Percentiles rank a stretch among this genome's conserved stretches.
These are phyloP conservation scores for Talaromyces proteolyticus DNA, from an alignment of 495 filamentous ascomycete genomes.

Conservation along the genomic window DNA sequence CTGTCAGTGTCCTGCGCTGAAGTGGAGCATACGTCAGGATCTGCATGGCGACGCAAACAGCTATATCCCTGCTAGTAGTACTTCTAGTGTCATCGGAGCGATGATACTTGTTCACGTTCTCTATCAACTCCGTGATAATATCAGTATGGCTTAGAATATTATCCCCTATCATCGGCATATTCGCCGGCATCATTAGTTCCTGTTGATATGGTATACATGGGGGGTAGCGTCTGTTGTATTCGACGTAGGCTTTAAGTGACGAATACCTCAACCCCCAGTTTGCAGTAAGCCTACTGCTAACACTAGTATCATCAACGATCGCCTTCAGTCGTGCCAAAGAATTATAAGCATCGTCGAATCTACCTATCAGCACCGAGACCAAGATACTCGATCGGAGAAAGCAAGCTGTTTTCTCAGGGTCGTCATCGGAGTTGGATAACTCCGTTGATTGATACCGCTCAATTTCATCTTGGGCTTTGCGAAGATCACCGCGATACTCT, in stretches of 20 bases:
- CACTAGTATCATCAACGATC: conserved; percentile 5
- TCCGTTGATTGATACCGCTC: conserved; percentile 7
- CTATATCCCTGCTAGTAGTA: background rate
- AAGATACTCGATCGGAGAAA: conserved; percentile 15
- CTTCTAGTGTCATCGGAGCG: conserved; percentile 7
- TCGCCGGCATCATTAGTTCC: conserved; percentile 11
- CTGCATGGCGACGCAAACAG: background rate
- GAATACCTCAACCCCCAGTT: conserved; percentile 20
- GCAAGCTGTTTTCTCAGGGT: conserved; percentile 9
- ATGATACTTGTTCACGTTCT: conserved; percentile 4
- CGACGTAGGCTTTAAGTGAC: conserved; percentile 15
- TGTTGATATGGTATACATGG: conserved; percentile 17
- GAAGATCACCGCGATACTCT: conserved; percentile 16
- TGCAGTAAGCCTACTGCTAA: conserved; percentile 3
- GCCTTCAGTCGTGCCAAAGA: conserved; percentile 7
- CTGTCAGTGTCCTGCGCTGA: background rate
- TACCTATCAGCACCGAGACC: conserved; percentile 13
- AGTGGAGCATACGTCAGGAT: background rate
- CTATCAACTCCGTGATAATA: conserved; percentile 6
- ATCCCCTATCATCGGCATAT: background rate
- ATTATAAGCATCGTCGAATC: conserved; percentile 14
- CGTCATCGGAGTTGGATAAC: background rate
- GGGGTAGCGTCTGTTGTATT: conserved; percentile 17
- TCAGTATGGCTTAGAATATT: conserved; percentile 9
- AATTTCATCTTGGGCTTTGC: conserved; percentile 6